Conservation (phyloP, 164 flowering plant species). For the Protea cynaroides region DNA sequence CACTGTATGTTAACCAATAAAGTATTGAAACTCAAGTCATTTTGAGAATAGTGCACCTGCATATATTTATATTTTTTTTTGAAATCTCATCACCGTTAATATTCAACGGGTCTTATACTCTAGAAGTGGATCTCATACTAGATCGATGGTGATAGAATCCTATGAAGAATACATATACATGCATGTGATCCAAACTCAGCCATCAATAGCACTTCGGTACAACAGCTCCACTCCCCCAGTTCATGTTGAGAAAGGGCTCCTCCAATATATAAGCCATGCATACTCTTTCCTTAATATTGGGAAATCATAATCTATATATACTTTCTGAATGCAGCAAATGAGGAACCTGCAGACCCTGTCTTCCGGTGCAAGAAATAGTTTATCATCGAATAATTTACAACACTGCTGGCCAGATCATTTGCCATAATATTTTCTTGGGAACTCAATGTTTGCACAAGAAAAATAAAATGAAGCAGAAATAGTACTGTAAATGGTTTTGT, state of each 20-base stretch:
- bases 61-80: too few relatives aligned
- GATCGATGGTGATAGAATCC: too few relatives aligned
- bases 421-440: not conserved
- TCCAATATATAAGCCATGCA: constrained; percentile 92
- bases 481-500: too few relatives aligned
- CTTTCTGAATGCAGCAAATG: constrained; percentile 34
- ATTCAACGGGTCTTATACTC: too few relatives aligned
- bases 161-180: too few relatives aligned
- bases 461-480: not conserved
- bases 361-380: constrained; percentile 30
- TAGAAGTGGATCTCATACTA: too few relatives aligned
- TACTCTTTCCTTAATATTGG: constrained; percentile 59
- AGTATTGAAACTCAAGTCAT: constrained; percentile 93
- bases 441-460: not conserved
- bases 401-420: not conserved
- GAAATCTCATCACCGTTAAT: too few relatives aligned
- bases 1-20: constrained; percentile 74
- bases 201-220: constrained; percentile 76
- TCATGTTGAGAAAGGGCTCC: constrained; percentile 70
- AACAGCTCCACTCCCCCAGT: constrained; percentile 78
- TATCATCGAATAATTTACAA: not conserved
- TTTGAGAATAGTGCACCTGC: too few relatives aligned
- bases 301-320: constrained; percentile 29
- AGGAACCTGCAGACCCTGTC: constrained; percentile 66
- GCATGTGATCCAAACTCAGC: too few relatives aligned